Evolutionary conservation across 225 moss, liverwort and hornwort species (phyloP).

Genomic region (Physcomitrium patens): DNA sequence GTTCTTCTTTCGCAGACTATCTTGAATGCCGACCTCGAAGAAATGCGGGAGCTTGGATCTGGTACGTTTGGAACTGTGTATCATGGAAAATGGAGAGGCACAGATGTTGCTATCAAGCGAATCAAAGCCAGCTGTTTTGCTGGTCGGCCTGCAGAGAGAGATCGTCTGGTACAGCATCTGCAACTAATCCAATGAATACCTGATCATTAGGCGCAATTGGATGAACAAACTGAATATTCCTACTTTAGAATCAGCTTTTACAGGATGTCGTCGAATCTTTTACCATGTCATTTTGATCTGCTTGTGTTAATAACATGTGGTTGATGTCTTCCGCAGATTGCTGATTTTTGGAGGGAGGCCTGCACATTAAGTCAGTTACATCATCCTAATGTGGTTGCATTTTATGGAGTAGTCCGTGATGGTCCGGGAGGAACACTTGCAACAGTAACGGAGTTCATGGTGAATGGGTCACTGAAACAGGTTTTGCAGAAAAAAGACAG

Average conservation of each 20-base stretch:
- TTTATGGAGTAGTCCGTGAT: conserved; percentile 98
- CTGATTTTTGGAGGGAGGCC: conserved; percentile 99
- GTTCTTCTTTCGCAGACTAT: conserved; percentile 68
- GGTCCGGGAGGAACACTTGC: conserved; percentile 96
- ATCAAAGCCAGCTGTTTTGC: conserved; percentile 99
- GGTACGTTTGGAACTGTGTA: conserved; percentile 99
- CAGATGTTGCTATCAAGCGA: conserved; percentile 98
- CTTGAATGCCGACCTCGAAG: conserved; percentile 91
- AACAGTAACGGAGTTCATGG: conserved; percentile 99
- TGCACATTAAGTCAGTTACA: conserved; percentile 91
- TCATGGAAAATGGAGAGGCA: conserved; percentile 98
- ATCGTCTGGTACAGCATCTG: conserved; percentile 74
- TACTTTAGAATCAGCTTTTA: neutral
- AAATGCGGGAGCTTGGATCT: conserved; percentile 94
- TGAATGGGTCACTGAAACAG: conserved; percentile 98
- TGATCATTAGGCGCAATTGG: conserved; percentile 2
- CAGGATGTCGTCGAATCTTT: conserved; percentile 7
- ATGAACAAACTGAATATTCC: neutral
- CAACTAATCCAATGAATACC: conserved; percentile 9
- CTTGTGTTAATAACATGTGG: conserved; percentile 8
- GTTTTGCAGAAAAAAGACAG: conserved; percentile 97
- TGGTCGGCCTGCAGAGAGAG: conserved; percentile 93
- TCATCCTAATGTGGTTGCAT: conserved; percentile 99
- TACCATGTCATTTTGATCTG: neutral
- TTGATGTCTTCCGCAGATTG: conserved; percentile 63